These are phyloP conservation scores for Monosporascus sp. DNA, from an alignment of 2,329 filamentous ascomycete species.

Conservation along the genomic window DNA sequence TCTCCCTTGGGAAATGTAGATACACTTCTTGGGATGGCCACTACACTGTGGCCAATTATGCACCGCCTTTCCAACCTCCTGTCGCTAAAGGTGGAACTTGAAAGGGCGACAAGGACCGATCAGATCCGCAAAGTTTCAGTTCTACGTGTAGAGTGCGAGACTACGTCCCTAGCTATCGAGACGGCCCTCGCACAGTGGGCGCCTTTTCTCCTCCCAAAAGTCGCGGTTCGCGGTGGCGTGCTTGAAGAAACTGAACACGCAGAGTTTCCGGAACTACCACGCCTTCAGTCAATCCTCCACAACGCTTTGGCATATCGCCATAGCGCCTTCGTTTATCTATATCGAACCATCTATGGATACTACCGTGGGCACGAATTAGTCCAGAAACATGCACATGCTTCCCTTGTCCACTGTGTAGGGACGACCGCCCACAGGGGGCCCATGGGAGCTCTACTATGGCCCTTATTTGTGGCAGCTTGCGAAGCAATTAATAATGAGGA, in stretches of 20 bases:
- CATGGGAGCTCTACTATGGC: constrained; percentile 61
- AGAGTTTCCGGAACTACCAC: constrained; percentile 31
- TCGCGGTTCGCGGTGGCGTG: constrained; percentile 22
- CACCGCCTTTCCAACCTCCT: constrained; percentile 54
- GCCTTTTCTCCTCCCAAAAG: constrained; percentile 42
- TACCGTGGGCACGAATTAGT: constrained; percentile 44
- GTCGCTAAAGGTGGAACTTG: constrained; percentile 47
- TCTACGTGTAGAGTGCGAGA: constrained; percentile 45
- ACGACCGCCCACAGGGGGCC: constrained; percentile 53
- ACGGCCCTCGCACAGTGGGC: constrained; percentile 51
- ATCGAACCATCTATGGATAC: constrained; percentile 48
- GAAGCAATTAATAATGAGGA: constrained; percentile 49
- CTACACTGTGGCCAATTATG: constrained; percentile 59
- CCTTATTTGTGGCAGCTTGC: constrained; percentile 58
- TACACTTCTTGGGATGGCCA: constrained; percentile 56
- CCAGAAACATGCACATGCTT: constrained; percentile 47
- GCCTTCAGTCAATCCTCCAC: constrained; percentile 51
- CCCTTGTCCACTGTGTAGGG: constrained; percentile 49
- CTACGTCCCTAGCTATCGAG: constrained; percentile 50
- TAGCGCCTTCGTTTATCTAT: constrained; percentile 53
- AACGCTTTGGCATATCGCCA: constrained; percentile 57
- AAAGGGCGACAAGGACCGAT: constrained; percentile 37
- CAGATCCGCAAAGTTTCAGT: constrained; percentile 41
- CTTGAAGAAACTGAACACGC: constrained; percentile 10
- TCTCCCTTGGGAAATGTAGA: constrained; percentile 50